Base-by-base conservation (phyloP, 805 yeast genomes). In the Kuraishia borneana region DNA sequence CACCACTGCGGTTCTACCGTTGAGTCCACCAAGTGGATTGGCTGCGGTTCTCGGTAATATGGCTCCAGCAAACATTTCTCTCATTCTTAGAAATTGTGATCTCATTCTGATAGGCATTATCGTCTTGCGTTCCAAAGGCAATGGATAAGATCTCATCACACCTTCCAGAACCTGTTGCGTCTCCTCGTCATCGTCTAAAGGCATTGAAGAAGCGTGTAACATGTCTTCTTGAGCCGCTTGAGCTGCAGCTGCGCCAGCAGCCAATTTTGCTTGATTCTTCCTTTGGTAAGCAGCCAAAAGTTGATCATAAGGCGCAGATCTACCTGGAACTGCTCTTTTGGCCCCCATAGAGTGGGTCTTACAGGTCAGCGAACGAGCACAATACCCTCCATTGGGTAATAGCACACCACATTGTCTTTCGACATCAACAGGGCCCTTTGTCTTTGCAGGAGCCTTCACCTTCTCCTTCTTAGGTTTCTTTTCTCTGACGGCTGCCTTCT, bases 271-370 rank as follows among this genome's bases (percentile, higher is more conserved):
- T 56, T 92, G 96, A 52, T 89, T 89, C 46, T 84, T 74, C 46
- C 87, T 77, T 60, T 92, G 98, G 51, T 89, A 88, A 13, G 85
- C 88, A 16, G 88, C 85, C 36, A 92, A 63, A 35, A 92, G 62
- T 20, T 75, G 76, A 54, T 92, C 98, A 58, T 87, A 92, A 1
- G 96, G 87, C 6, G 92, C 88, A 23, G 94, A 77, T 46, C 98
- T 70, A 8, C 98, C 98, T 13, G 74, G 76, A 16, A 92, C 98
- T 1, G 95, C 88, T 46, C 98, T 72, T 49, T 92, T 92, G 19
- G 96, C 95, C 22, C 96, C 96, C 96, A 92, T 88, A 2, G 97
- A 84, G 57, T 92, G 98, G 0, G 96, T 87, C 53, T 92, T 92
- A 67, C 98, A 92, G 0, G 98, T 92, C 39, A 92, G 64, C 0